phyloP scores from a whole-genome alignment of 2,329 filamentous ascomycete genomes.

The Bretziella fagacearum region DNA sequence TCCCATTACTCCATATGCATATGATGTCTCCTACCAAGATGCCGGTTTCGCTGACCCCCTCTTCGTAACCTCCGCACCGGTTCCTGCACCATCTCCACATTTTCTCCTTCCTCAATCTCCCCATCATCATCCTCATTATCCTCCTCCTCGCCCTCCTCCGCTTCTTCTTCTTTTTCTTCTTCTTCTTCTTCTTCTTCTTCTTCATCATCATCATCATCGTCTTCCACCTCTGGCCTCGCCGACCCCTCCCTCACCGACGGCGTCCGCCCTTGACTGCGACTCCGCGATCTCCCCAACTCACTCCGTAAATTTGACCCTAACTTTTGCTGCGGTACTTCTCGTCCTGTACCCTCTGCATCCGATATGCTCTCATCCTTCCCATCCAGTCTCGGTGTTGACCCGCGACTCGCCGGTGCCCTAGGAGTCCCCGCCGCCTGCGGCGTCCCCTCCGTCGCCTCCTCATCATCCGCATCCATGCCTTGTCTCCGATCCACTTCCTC shows the following conservation, averaged over 20 bases:
- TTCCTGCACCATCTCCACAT: slow-evolving; percentile 37
- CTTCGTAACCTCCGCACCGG: slow-evolving; percentile 23
- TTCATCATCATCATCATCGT: slow-evolving; percentile 57
- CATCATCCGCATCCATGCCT: slow-evolving; percentile 56
- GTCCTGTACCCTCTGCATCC: slow-evolving; percentile 16
- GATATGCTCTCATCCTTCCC: slow-evolving; percentile 18
- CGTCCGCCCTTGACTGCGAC: slow-evolving; percentile 18
- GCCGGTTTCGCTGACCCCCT: slow-evolving; percentile 34
- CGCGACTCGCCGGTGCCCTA: slow-evolving; percentile 28
- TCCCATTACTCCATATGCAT: too few species aligned
- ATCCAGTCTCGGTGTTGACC: slow-evolving; percentile 10
- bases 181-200: slow-evolving; percentile 37
- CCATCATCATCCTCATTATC: slow-evolving; percentile 31
- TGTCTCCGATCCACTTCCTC: slow-evolving; percentile 81
- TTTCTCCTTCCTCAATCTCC: slow-evolving; percentile 32
- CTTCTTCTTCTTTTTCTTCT: slow-evolving; percentile 72
- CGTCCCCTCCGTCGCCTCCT: slow-evolving; percentile 37
- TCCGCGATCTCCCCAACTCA: slow-evolving; percentile 9
- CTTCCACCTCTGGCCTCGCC: slow-evolving; percentile 44
- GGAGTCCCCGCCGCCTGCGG: slow-evolving; percentile 31
- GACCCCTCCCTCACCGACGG: slow-evolving; percentile 17
- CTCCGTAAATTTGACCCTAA: slow-evolving; percentile 8
- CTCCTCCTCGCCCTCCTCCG: slow-evolving; percentile 53
- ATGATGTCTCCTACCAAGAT: slow-evolving; percentile 43
- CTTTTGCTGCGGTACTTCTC: background rate